Base-by-base conservation (phyloP, 257 asterid genomes). In the Rubia yunnanensis region DNA sequence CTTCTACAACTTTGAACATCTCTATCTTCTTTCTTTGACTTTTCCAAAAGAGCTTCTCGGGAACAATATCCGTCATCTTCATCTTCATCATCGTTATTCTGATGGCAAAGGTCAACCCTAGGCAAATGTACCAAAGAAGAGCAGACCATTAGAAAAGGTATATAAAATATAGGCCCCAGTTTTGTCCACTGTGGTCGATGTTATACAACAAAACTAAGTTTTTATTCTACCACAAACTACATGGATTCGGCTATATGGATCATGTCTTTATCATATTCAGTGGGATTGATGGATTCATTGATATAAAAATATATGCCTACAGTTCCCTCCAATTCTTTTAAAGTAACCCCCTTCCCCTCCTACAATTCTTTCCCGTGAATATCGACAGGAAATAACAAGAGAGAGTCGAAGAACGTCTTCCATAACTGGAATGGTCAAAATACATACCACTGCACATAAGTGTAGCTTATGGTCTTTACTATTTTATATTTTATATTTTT, bases 81-180 rank as follows among this genome's bases (percentile, higher is more conserved):
- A 53, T 92, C 97, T 9, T 87, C 98, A 22, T 80, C 86, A 18
- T 86, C 97, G 57, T 78, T 82, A 68, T 92, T 70, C 75, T 87
- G 94, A 82, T 92, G 99, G 72, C 97, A 89, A 65, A 92, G 96
- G 80, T 92, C 99, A 65, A 92, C 95, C 99, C 99, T 92, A 27
- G 84, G 63, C 83, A 82, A 75, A 64, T 73, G 77, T 76, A 62
- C 58, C 27, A 34, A 60, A 10, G 57, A 64, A 69, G 15, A 58
- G 20, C 50, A 35, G 62, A 35, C 0, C 31, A 41, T 60, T 26
- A 48, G 17, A 38, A 57, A 68, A n/a, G 10, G 55, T n/a, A 22
- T 11, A 32, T 65, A n/a, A n/a, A n/a, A n/a, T n/a, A n/a, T 24
- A 58, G 24, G 20, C 36, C 23, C 32, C 24, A 7, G 5, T 27